phyloP scores from a whole-genome alignment of 2,329 filamentous ascomycete species.

The Diaporthe ilicicola region DNA sequence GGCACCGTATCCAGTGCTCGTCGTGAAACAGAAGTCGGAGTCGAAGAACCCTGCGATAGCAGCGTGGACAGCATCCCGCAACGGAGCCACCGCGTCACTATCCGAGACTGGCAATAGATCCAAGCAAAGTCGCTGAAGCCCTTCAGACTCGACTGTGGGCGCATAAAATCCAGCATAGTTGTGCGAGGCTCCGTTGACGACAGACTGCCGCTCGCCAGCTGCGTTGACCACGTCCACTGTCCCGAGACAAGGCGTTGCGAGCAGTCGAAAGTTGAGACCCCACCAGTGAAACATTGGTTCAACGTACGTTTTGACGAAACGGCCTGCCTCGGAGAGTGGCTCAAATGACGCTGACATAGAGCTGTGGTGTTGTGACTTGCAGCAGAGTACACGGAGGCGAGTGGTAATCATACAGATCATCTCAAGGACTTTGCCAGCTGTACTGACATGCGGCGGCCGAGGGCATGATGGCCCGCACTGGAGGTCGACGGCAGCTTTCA shows the following conservation, averaged over 20 bases:
- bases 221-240: slow-evolving; percentile 22
- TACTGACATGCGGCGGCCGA: neutral
- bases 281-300: slow-evolving; percentile 35
- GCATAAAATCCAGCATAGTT: slow-evolving; percentile 35
- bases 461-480: neutral
- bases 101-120: slow-evolving; percentile 32
- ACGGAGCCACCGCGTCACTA: neutral
- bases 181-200: slow-evolving; percentile 32
- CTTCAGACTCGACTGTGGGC: slow-evolving; percentile 3
- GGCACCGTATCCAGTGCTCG: neutral
- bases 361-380: neutral
- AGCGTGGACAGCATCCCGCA: neutral
- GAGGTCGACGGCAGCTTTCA: neutral
- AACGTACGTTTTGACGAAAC: slow-evolving; percentile 16
- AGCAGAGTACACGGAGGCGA: neutral
- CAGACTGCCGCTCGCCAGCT: neutral
- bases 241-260: slow-evolving; percentile 22
- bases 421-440: neutral
- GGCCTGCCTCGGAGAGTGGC: neutral
- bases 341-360: neutral
- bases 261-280: slow-evolving; percentile 32
- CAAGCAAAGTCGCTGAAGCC: slow-evolving; percentile 31
- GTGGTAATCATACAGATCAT: neutral
- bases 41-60: neutral
- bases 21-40: neutral